Base-by-base conservation (phyloP, 225 moss, liverwort and hornwort species). In the Marchantia paleacea region DNA sequence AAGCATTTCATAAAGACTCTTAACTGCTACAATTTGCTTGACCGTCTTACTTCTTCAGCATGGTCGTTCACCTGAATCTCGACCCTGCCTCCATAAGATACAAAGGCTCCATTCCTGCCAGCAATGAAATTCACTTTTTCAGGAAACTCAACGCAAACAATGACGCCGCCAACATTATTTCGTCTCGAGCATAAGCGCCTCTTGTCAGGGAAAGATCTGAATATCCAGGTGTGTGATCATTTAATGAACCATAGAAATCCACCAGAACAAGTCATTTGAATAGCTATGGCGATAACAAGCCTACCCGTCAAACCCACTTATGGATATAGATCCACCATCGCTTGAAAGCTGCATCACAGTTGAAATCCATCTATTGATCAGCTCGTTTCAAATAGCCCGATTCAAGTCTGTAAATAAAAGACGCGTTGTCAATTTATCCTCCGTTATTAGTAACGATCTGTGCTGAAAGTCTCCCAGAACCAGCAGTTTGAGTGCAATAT, bases 61-160 rank as follows among this genome's bases (percentile, higher is more conserved):
- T 96, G 93, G 88, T 96, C 93, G 81, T 92, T 90, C 49, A 96
- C 72, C 83, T 96, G 96, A 72, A 96, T 75, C 73, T 91, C 91
- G 52, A 96, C 91, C 77, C 82, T 80, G 75, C 96, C 96, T 82
- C 96, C 96, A 8, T 73, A 80, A 64, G 96, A 91, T 75, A 88
- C 83, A 53, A 96, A 83, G 24, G 77, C 84, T 79, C 89, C 92
- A 77, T 88, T 90, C 30, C 92, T 92, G 92, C 14, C 53, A 55
- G 54, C 6, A 5, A 73, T 12, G 28, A 25, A 10, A 7, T 54
- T 26, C 14, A 55, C 25, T 54, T 26, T 8, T 8, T 53, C 28
- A 74, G 55, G 54, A 73, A 51, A 16, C 51, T 50, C 50, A 24
- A 8, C 6, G 20, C 18, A 15, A 69, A 18, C 39, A 39, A 7